Base-by-base conservation (phyloP, 176 grass and related monocot species). In the Triticum dicoccoides region DNA sequence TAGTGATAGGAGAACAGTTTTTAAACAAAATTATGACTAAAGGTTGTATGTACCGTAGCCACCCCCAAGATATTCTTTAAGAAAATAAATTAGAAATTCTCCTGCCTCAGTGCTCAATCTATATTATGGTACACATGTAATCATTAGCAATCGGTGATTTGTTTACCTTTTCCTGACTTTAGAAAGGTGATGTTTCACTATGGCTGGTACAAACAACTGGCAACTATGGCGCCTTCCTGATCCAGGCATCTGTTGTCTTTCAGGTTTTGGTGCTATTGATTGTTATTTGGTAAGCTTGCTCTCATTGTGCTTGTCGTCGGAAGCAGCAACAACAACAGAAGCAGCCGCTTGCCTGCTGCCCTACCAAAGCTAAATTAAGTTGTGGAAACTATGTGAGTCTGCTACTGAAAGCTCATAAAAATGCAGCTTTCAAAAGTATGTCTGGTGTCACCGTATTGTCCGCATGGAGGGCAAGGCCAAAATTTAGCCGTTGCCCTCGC, bases 381-480 rank as follows among this genome's bases (percentile, higher is more conserved):
- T 73, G 67, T 25, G 25, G 73, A 61, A 65, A 84, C 65, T 64
- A 32, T 29, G 39, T 69, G 58, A 32, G 41, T 64, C 59, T 73
- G 65, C 76, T 73, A 21, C 10, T 20, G 87, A 79, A 65, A 62
- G 41, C 67, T 41, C 21, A 5, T 9, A 79, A 65, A 78, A 42
- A 54, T n/a, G 56, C 56, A 68, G 59, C 80, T 83, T 87, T 83
- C 66, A 13, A 44, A 87, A 80, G 18, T 58, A 69, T 76, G 17
- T 83, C 41, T 83, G 42, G 65, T 73, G 80, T 65, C 20, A 45
- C 32, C 44, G 42, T 73, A 83, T 83, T 58, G 13, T 65, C 64
- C 20, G 29, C 13, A 61, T 73, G 44, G 76, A 59, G 59, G 83
- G 62, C 80, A 78, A 83, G 30, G 44, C 34, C 65, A 73, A 65